A percentile compares a stretch with the other conserved stretches of the same genome.
Conservation (phyloP, 805 yeast species). For the Maudiozyma turicensis region DNA sequence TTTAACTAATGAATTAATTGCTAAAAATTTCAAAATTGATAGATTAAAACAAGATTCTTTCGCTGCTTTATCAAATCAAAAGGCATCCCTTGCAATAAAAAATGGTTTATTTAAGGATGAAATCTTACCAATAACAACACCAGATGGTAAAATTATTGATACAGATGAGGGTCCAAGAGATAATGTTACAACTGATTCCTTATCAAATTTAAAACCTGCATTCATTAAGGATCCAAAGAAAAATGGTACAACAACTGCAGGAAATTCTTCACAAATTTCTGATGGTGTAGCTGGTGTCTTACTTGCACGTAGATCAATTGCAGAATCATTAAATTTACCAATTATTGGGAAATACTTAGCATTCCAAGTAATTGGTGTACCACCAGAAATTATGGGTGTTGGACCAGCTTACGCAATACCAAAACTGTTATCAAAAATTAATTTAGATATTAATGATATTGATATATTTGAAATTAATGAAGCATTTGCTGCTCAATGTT, state of each 20-base stretch:
- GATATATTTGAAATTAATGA: slow-evolving; percentile 83
- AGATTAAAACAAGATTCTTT: slow-evolving; percentile 77
- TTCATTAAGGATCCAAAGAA: slow-evolving; percentile 46
- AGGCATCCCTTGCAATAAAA: slow-evolving; percentile 69
- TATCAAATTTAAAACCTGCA: slow-evolving; percentile 75
- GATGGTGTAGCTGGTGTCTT: slow-evolving; percentile 94
- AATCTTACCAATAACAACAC: slow-evolving; percentile 69
- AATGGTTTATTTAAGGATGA: slow-evolving; percentile 77
- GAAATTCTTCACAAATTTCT: slow-evolving; percentile 91
- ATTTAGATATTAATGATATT: slow-evolving; percentile 55
- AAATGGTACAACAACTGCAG: slow-evolving; percentile 81
- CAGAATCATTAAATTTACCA: slow-evolving; percentile 61
- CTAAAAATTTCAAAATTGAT: slow-evolving; percentile 50
- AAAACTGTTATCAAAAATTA: slow-evolving; percentile 52
- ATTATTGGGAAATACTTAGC: slow-evolving; percentile 74
- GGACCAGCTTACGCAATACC: slow-evolving; percentile 98
- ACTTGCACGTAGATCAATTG: slow-evolving; percentile 76
- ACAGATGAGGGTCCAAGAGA: slow-evolving; percentile 86
- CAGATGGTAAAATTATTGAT: slow-evolving; percentile 36
- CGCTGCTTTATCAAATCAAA: slow-evolving; percentile 78
- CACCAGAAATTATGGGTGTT: slow-evolving; percentile 95
- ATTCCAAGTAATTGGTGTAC: slow-evolving; percentile 80
- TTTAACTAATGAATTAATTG: slow-evolving; percentile 86
- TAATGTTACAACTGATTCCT: slow-evolving; percentile 70
- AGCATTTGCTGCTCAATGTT: slow-evolving; percentile 93